Conservation (phyloP, 2,329 filamentous ascomycete genomes). For the Cytospora leucostoma region DNA sequence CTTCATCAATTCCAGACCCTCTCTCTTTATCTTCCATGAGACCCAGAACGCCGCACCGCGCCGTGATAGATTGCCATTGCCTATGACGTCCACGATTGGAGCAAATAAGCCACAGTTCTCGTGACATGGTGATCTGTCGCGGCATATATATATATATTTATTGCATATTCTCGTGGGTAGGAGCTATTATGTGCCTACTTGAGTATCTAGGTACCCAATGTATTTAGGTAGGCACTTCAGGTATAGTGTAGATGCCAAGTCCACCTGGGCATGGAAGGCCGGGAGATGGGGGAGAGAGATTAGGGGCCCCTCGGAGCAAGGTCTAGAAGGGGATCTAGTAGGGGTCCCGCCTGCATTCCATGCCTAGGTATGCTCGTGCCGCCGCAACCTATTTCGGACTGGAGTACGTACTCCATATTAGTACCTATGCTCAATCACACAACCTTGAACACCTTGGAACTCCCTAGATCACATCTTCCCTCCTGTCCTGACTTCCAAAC, state of each 20-base stretch:
- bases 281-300: neutral
- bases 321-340: neutral
- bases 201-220: neutral
- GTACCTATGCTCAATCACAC: neutral
- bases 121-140: no score
- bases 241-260: no score
- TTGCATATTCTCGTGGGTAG: no score
- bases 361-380: slow-evolving; percentile 5
- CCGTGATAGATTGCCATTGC: no score
- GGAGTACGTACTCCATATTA: slow-evolving; percentile 20
- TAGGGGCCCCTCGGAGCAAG: neutral
- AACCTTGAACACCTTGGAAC: slow-evolving; percentile 16
- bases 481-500: slow-evolving; percentile 11
- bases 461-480: slow-evolving; percentile 16
- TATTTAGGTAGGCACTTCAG: neutral
- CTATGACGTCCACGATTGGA: no score
- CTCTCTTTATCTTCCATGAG: no score
- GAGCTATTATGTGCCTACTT: neutral
- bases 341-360: slow-evolving; percentile 15
- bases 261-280: no score
- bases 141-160: no score
- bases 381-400: neutral
- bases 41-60: no score
- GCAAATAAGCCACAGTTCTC: no score
- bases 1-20: neutral